Evolutionary conservation across 2,329 filamentous ascomycete genomes (phyloP).

Genomic region (Hysterium pulicare): DNA sequence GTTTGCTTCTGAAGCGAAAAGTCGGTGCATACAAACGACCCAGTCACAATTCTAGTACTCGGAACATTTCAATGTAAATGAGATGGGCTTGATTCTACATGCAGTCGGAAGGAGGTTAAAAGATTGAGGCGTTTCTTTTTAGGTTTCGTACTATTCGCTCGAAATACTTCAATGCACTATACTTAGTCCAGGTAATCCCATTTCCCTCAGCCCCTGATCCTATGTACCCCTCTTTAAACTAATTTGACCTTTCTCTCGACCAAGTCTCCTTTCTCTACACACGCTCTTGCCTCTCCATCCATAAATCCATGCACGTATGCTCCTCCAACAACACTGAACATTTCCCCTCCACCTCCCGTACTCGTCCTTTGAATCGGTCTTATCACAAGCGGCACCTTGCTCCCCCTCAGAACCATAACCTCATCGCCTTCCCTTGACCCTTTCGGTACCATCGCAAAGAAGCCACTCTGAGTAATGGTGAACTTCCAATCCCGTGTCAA

Average conservation of each 20-base stretch:
- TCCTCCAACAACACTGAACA: not conserved
- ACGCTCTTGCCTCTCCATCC: slow-evolving; percentile 3
- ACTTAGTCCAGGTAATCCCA: too few relatives aligned
- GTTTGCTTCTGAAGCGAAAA: too few relatives aligned
- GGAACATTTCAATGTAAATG: too few relatives aligned
- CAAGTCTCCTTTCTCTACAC: not conserved
- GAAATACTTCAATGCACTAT: too few relatives aligned
- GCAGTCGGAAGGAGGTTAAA: too few relatives aligned
- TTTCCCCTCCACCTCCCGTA: not conserved
- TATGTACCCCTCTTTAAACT: too few relatives aligned
- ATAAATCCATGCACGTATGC: slow-evolving; percentile 4
- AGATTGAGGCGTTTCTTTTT: too few relatives aligned
- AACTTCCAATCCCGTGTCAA: not conserved
- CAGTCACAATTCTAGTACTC: too few relatives aligned
- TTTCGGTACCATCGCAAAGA: slow-evolving; percentile 2
- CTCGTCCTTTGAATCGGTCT: not conserved
- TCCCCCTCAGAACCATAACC: slow-evolving; percentile 1
- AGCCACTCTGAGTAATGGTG: not conserved
- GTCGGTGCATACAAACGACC: too few relatives aligned
- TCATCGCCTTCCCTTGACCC: slow-evolving; percentile 1
- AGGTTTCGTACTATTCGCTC: too few relatives aligned
- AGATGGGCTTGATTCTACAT: too few relatives aligned
- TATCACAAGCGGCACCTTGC: slow-evolving; percentile 2
- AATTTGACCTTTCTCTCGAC: not conserved
- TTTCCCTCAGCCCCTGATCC: too few relatives aligned